Evolutionary conservation across 2,329 filamentous ascomycete genomes (phyloP).

Genomic region (Ceratocystis eucalypticola): DNA sequence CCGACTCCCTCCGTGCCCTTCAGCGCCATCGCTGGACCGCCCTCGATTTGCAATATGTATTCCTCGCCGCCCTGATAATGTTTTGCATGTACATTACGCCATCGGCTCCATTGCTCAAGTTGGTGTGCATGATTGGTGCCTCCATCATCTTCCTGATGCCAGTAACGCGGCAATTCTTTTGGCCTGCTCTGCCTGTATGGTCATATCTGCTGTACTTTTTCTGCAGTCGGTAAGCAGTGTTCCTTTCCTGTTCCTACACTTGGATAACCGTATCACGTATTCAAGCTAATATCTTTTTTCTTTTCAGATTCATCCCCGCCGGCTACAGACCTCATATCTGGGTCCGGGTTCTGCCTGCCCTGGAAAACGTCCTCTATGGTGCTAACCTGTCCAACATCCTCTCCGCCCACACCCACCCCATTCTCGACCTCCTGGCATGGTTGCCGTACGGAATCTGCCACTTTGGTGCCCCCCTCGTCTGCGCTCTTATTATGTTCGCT

Average conservation of each 20-base stretch:
- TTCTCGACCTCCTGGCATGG: slow-evolving; percentile 83
- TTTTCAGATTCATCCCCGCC: slow-evolving; percentile 65
- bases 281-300: background rate
- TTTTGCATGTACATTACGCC: slow-evolving; percentile 78
- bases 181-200: slow-evolving; percentile 73
- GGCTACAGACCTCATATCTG: slow-evolving; percentile 87
- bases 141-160: slow-evolving; percentile 64
- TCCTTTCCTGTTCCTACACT: background rate
- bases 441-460: slow-evolving; percentile 85
- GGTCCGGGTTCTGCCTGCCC: slow-evolving; percentile 83
- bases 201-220: slow-evolving; percentile 87
- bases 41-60: slow-evolving; percentile 73
- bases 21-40: slow-evolving; percentile 66
- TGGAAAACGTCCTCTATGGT: slow-evolving; percentile 93
- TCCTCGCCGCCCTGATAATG: slow-evolving; percentile 59
- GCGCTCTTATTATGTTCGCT: slow-evolving; percentile 67
- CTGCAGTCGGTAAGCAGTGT: slow-evolving; percentile 63
- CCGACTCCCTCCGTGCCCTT: slow-evolving; percentile 62
- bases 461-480: slow-evolving; percentile 72
- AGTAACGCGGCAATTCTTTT: slow-evolving; percentile 76
- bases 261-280: background rate
- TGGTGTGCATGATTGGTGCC: slow-evolving; percentile 52
- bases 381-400: slow-evolving; percentile 93
- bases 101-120: slow-evolving; percentile 66
- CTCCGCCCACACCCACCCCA: slow-evolving; percentile 70